A percentile compares a stretch with the other conserved stretches of the same genome.
Evolutionary conservation across 2,329 filamentous ascomycete species (phyloP).

Genomic region (Exophiala dermatitidis): DNA sequence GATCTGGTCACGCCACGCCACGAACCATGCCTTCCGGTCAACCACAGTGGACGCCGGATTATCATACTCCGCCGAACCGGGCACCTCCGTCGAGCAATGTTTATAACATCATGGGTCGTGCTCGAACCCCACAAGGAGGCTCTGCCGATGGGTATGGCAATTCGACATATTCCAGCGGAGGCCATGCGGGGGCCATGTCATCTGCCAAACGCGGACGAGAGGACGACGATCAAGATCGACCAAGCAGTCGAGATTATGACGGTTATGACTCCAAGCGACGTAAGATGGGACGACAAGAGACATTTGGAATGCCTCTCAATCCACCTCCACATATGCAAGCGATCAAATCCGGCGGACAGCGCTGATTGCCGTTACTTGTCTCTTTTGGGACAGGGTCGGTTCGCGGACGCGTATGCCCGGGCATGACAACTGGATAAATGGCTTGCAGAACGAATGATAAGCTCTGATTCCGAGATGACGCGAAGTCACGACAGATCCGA

Average conservation of each 20-base stretch:
- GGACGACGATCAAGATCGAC: conserved; percentile 59
- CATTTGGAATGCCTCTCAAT: conserved; percentile 41
- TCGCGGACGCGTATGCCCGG: conserved; percentile 5
- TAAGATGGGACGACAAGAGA: conserved; percentile 60
- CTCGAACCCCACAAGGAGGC: conserved; percentile 64
- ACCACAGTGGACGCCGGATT: conserved; percentile 63
- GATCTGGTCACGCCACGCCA: conserved; percentile 77
- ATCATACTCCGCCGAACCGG: conserved; percentile 67
- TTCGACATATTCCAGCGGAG: conserved; percentile 59
- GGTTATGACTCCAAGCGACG: conserved; percentile 64
- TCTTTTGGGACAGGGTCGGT: conserved; percentile 11
- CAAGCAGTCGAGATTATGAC: conserved; percentile 53
- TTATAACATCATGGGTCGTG: conserved; percentile 83
- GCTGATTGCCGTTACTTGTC: conserved; percentile 9
- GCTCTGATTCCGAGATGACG: conserved; percentile 12
- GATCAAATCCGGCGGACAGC: conserved; percentile 37
- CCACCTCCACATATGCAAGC: conserved; percentile 37
- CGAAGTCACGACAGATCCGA: conserved; percentile 21
- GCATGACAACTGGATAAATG: conserved; percentile 14
- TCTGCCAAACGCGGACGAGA: conserved; percentile 57
- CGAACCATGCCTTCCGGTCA: conserved; percentile 66
- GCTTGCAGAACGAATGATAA: conserved; percentile 10
- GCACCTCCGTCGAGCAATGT: conserved; percentile 65
- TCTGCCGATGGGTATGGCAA: conserved; percentile 64
- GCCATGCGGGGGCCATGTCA: conserved; percentile 58